Conservation (phyloP, 2,329 filamentous ascomycete genomes). For the Penicillium sp. region DNA sequence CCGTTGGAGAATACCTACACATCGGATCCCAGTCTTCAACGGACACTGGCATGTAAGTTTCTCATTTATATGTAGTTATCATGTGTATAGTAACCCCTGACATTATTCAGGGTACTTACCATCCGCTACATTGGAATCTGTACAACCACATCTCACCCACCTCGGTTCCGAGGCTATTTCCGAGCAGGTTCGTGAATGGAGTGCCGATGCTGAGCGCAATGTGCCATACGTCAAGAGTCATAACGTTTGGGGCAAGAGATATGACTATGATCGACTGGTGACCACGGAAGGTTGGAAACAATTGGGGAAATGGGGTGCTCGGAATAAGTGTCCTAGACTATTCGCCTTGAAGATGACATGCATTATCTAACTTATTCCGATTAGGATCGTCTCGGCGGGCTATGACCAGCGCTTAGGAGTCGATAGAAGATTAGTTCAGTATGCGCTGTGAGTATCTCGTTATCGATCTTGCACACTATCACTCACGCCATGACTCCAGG, state of each 20-base stretch:
- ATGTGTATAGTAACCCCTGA: not conserved
- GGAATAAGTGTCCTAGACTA: constrained; percentile 26
- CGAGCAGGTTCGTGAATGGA: constrained; percentile 29
- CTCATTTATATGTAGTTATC: not conserved
- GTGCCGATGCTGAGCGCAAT: constrained; percentile 63
- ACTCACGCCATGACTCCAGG: constrained; percentile 11
- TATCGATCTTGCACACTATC: not conserved
- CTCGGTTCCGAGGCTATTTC: constrained; percentile 36
- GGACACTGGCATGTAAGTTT: constrained; percentile 51
- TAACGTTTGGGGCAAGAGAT: constrained; percentile 58
- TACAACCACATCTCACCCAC: constrained; percentile 34
- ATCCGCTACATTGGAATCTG: constrained; percentile 54
- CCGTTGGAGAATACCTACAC: constrained; percentile 56
- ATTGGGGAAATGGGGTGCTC: constrained; percentile 35
- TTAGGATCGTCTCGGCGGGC: not conserved
- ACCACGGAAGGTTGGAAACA: constrained; percentile 64
- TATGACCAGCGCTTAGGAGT: not conserved
- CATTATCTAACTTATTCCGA: constrained; percentile 23
- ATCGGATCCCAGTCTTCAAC: constrained; percentile 54
- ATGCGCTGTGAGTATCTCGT: constrained; percentile 1
- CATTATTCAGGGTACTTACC: constrained; percentile 40
- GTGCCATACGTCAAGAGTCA: constrained; percentile 60
- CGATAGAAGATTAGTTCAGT: constrained; percentile 1
- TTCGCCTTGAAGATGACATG: constrained; percentile 2
- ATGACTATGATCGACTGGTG: constrained; percentile 57